Evolutionary conservation across 257 asterid species (phyloP), one percentile per base, ranked within the genome.

Genomic region (Solanum appendiculatum): DNA sequence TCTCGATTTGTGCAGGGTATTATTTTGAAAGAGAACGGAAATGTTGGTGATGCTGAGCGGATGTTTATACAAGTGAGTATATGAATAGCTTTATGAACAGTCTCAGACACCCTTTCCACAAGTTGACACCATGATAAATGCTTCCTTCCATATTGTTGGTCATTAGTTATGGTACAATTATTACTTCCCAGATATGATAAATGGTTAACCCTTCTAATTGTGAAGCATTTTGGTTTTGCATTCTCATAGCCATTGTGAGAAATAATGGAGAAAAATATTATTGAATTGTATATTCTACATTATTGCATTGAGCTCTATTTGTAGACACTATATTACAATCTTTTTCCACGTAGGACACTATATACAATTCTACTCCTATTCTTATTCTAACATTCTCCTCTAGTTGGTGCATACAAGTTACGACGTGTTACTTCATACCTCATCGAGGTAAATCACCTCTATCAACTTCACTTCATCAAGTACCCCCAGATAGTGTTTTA

Each of bases 11-110:
- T 88, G 91, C 95, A 97, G 99, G 99, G 99, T 34, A 93, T 95
- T 87, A 91, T 97, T 86, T 90, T 95, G 94, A 97, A 94, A 90
- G 93, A 93, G 89, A 97, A 93, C 83, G 97, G 98, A 89, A 97
- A 90, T 87, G 37, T 73, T 84, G 99, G 98, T 70, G 98, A 93
- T 87, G 98, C 99, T n/a, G 98, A 95, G 92, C 93, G 98, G 88
- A 97, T 97, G 99, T 97, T 97, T 90, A 95, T 97, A 88, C 99
- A 95, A 94, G 99, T 96, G 37, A 72, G 92, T 83, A 23, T 51
- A 86, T 70, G 42, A 54, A 80, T 48, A 46, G 27, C 40, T 46
- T 27, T 29, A 27, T 80, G 42, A 33, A 80, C 9, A 9, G 42
- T 48, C 85, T 18, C 40, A 51, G 16, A 29, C 39, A 77, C 84